Evolutionary conservation across 352 stramenopile species (phyloP).

Genomic region (Pythium aquatile): DNA sequence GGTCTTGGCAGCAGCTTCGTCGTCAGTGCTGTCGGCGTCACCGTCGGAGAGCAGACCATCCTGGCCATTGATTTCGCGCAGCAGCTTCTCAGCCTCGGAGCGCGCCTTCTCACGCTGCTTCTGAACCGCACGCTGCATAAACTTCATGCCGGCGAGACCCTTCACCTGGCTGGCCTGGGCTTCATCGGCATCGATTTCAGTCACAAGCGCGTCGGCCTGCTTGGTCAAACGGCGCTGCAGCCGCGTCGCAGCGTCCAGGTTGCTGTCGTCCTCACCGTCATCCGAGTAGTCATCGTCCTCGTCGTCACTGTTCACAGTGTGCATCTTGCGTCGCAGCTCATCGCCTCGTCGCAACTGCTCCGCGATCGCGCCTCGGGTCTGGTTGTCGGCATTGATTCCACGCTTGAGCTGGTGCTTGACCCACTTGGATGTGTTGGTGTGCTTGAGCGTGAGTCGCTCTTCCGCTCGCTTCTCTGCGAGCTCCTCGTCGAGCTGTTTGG

Average conservation of each 20-base stretch:
- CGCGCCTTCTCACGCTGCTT: constrained; percentile 92
- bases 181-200: constrained; percentile 70
- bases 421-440: constrained; percentile 99
- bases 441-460: constrained; percentile 96
- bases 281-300: constrained; percentile 48
- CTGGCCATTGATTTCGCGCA: constrained; percentile 92
- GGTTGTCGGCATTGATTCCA: constrained; percentile 89
- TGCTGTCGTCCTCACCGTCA: constrained; percentile 41
- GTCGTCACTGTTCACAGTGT: constrained; percentile 65
- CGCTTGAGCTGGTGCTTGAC: constrained; percentile 93
- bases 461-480: constrained; percentile 91
- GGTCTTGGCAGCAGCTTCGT: constrained; percentile 33
- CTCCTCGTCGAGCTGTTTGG: constrained; percentile 75
- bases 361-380: constrained; percentile 89
- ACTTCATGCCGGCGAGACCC: constrained; percentile 95
- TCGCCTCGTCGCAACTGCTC: constrained; percentile 89
- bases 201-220: constrained; percentile 70
- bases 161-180: constrained; percentile 50
- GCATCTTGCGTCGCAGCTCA: constrained; percentile 93
- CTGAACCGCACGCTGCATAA: constrained; percentile 97
- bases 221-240: constrained; percentile 67
- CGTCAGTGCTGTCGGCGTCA: constrained; percentile 46
- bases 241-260: constrained; percentile 51
- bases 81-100: constrained; percentile 90
- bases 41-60: constrained; percentile 60